These are phyloP conservation scores for Aspergillus sp. DNA, from an alignment of 2,329 filamentous ascomycete species.

Conservation along the genomic window DNA sequence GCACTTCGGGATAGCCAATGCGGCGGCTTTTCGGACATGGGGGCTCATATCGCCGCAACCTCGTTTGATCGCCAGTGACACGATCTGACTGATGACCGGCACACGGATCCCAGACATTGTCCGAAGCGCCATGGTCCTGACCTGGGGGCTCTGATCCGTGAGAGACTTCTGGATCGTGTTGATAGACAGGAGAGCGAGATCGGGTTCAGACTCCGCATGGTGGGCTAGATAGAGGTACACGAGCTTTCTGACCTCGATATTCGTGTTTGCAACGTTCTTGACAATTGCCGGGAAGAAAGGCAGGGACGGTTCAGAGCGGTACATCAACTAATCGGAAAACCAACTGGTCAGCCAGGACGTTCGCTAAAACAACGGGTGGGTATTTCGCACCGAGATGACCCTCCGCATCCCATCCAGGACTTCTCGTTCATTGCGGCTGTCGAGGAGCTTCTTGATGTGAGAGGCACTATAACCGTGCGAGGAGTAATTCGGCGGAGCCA, in stretches of 20 bases:
- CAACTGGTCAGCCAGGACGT: constrained; percentile 13
- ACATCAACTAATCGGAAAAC: constrained; percentile 69
- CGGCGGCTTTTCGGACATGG: constrained; percentile 83
- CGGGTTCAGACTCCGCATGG: constrained; percentile 91
- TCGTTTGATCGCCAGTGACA: constrained; percentile 90
- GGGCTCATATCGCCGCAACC: constrained; percentile 91
- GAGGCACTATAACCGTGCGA: constrained; percentile 61
- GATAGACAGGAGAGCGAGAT: constrained; percentile 90
- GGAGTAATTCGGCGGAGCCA: constrained; percentile 47
- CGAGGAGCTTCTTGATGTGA: constrained; percentile 88
- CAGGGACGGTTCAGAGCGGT: constrained; percentile 75
- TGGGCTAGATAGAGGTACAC: constrained; percentile 98
- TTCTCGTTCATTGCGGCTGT: constrained; percentile 87
- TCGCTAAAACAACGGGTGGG: no score
- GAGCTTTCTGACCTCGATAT: constrained; percentile 91
- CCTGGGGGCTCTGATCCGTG: constrained; percentile 81
- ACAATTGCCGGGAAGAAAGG: constrained; percentile 96
- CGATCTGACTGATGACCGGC: constrained; percentile 94
- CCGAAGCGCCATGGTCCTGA: constrained; percentile 81
- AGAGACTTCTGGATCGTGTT: constrained; percentile 98
- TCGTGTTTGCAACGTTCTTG: constrained; percentile 93
- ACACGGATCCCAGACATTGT: constrained; percentile 98
- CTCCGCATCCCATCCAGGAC: constrained; percentile 83
- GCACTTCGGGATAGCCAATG: constrained; percentile 90
- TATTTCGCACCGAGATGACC: constrained; percentile 67